Evolutionary conservation across 176 grass and related monocot species (phyloP).

Genomic region (Pontederia paniculata): DNA sequence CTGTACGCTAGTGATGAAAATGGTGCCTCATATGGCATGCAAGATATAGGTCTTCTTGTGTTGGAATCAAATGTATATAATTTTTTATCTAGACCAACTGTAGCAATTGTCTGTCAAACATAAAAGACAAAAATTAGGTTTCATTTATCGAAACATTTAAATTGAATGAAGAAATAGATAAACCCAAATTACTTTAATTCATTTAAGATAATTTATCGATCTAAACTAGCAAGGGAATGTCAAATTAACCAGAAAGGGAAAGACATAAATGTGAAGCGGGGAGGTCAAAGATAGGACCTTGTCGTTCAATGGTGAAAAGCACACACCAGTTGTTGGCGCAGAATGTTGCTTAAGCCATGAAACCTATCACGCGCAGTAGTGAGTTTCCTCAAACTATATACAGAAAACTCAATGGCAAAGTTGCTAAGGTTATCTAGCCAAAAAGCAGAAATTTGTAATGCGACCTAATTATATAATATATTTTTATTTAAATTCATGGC

Average conservation of each 20-base stretch:
- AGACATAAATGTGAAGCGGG: background rate
- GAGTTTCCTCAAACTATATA: background rate
- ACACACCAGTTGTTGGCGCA: constrained; percentile 86
- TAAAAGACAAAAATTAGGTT: constrained; percentile 14
- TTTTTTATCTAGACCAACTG: constrained; percentile 94
- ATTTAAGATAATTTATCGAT: too few species aligned
- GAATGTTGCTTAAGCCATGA: constrained; percentile 99
- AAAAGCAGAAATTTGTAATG: too few species aligned
- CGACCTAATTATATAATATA: too few species aligned
- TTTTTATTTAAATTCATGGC: too few species aligned
- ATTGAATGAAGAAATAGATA: too few species aligned
- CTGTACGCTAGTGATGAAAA: constrained; percentile 89
- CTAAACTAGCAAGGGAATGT: too few species aligned
- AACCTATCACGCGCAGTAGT: constrained; percentile 29
- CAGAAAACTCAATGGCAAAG: too few species aligned
- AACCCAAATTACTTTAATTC: too few species aligned
- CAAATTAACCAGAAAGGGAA: background rate
- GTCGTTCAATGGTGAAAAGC: constrained; percentile 82
- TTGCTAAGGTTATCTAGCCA: too few species aligned
- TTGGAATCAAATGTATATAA: constrained; percentile 59
- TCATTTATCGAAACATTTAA: too few species aligned
- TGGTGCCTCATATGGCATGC: constrained; percentile 73
- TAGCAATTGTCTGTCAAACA: constrained; percentile 60
- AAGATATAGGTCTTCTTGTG: constrained; percentile 60
- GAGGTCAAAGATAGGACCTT: constrained; percentile 45